A percentile compares a stretch with the other conserved stretches of the same genome.
These are phyloP conservation scores for Fusarium sp. DNA, from an alignment of 2,329 filamentous ascomycete genomes.

Conservation along the genomic window DNA sequence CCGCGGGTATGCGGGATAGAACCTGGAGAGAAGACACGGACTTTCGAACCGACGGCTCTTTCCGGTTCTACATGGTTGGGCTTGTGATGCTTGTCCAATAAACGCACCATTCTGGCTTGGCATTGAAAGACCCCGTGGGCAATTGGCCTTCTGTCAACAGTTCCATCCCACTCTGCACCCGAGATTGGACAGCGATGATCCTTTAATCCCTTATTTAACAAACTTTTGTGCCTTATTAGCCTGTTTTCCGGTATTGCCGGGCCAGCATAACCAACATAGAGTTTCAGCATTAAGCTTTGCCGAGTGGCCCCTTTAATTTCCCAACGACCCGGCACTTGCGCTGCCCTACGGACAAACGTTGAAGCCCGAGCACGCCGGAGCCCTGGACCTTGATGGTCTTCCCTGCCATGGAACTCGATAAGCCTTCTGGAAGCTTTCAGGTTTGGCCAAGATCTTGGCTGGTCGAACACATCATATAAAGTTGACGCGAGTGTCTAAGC, in stretches of 20 bases:
- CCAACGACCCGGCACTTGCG: not conserved
- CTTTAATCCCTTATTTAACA: not conserved
- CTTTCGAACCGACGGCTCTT: not conserved
- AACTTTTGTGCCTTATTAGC: not conserved
- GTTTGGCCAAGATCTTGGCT: not conserved
- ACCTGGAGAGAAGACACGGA: not conserved
- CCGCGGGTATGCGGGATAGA: not conserved
- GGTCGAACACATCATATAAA: not conserved
- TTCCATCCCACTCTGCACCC: not conserved
- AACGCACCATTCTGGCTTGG: not conserved
- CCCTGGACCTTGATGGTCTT: not conserved
- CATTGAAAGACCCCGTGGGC: not conserved
- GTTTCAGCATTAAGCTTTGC: not conserved
- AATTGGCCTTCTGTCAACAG: not conserved
- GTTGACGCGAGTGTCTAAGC: not conserved
- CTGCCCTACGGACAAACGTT: not conserved
- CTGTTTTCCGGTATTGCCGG: not conserved
- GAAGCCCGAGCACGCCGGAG: not conserved
- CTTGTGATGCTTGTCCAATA: not conserved
- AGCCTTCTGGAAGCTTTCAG: not conserved
- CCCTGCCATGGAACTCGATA: not conserved
- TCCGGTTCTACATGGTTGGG: not conserved
- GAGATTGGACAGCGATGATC: slow-evolving; percentile 1
- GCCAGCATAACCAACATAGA: not conserved
- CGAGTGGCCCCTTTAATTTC: slow-evolving; percentile 1